phyloP scores from a whole-genome alignment of 345 rosid species.

The Schrenkiella parvula region DNA sequence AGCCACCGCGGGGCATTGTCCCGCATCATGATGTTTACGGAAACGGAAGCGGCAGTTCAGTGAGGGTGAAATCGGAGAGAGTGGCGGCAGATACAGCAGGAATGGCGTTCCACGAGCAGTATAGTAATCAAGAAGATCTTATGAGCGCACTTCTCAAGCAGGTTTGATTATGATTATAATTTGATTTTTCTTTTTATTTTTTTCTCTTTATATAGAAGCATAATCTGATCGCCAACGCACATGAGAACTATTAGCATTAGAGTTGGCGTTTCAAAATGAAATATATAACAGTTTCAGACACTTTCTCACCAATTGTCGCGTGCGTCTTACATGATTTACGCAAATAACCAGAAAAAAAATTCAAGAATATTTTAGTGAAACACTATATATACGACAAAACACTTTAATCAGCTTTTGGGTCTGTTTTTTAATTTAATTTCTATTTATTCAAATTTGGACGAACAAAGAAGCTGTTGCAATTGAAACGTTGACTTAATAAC shows the following conservation, averaged over 20 bases:
- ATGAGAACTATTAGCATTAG: conserved; percentile 8
- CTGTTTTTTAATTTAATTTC: background rate
- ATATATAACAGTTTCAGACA: conserved; percentile 14
- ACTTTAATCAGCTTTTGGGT: background rate
- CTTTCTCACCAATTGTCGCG: conserved; percentile 3
- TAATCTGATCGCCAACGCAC: conserved; percentile 8
- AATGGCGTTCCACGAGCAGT: conserved; percentile 49
- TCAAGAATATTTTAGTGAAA: too few species aligned
- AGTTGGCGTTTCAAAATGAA: conserved; percentile 16
- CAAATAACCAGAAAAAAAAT: conserved; percentile 8
- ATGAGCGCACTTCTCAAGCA: conserved; percentile 87
- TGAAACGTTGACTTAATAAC: background rate
- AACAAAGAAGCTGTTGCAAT: background rate
- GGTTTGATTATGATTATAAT: too few species aligned
- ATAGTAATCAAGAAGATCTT: conserved; percentile 75
- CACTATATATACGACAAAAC: background rate
- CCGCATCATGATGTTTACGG: conserved; percentile 7
- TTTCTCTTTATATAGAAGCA: conserved; percentile 10
- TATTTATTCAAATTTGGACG: background rate
- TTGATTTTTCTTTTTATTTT: background rate
- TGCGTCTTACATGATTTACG: conserved; percentile 7
- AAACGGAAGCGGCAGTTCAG: background rate
- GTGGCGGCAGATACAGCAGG: conserved; percentile 38
- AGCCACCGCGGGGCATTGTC: background rate
- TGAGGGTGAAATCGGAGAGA: conserved; percentile 65